A percentile compares a stretch with the other conserved stretches of the same genome.
phyloP scores from a whole-genome alignment of 2,329 filamentous ascomycete genomes.

The Ceratocystis diversiconidia region DNA sequence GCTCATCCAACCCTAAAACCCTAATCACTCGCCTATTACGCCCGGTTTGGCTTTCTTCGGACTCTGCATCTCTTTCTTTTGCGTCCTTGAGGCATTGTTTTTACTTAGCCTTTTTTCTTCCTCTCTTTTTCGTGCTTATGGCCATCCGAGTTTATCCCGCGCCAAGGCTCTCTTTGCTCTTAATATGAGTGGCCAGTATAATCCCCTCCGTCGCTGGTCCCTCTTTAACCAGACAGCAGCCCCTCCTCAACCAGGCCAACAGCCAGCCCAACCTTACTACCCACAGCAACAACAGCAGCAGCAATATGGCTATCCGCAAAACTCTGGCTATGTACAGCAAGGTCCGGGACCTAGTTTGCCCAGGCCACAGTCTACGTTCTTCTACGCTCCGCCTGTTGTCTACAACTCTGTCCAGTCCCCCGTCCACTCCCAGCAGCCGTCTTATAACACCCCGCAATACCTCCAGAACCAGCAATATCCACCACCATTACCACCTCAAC shows the following conservation, averaged over 20 bases:
- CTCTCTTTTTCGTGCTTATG: neutral
- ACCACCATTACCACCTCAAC: neutral
- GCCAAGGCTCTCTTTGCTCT: neutral
- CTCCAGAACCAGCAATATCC: neutral
- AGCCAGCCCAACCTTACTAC: neutral
- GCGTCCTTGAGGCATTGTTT: too few relatives aligned
- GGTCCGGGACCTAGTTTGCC: neutral
- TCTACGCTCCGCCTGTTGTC: neutral
- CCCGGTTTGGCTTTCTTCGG: neutral
- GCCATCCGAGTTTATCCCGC: neutral
- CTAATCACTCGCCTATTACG: neutral
- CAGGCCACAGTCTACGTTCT: neutral
- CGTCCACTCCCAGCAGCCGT: neutral
- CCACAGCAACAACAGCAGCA: neutral
- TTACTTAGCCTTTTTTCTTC: neutral
- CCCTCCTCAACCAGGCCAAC: neutral
- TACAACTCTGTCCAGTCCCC: neutral
- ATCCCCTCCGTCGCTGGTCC: constrained; percentile 1
- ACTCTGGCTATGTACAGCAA: neutral
- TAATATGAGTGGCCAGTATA: neutral
- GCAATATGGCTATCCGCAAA: too few relatives aligned
- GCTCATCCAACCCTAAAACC: neutral
- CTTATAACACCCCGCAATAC: constrained; percentile 1
- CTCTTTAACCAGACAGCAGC: neutral
- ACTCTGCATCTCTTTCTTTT: neutral